Evolutionary conservation across 2,329 filamentous ascomycete genomes (phyloP), one percentile per base, ranked within the genome.

Genomic region (Fusarium nelsonii): DNA sequence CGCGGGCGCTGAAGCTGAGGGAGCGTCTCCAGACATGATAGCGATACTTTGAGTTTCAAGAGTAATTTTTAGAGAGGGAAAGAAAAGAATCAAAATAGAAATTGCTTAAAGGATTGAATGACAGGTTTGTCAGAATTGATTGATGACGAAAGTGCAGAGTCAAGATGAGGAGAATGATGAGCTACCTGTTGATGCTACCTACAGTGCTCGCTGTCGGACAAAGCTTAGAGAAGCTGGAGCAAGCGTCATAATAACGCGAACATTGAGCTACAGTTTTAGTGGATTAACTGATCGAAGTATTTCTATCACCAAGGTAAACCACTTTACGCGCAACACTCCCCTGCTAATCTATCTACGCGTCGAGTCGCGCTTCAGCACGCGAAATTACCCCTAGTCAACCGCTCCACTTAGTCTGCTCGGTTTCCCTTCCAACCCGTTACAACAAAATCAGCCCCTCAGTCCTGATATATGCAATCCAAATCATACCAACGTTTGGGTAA

Each of bases 321-420:
- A 77, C 79, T 82, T 82, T 79, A 80, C 78, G 74, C 78, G 80
- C 68, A 28, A 11, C n/a, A 61, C 79, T 80, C 78, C 68, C 71
- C 41, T 8, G 8, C 36, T 72, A 55, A 58, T 65, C 79, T 83
- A 79, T 84, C 82, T 79, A 85, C 82, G 82, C 82, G 83, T 77
- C 58, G 33, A 20, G 48, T 45, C 75, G 74, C 77, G 76, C 69
- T 40, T 46, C n/a, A 28, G 55, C 16, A 69, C 75, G 67, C 72
- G 71, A 77, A 71, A 73, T 73, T 73, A 58, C 57, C 57, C 67
- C 68, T 51, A 59, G 59, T 63, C 54, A 18, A 50, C 28, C 39
- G 53, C 68, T 63, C 71, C 69, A 70, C 68, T 63, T 64, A 46
- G 48, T 51, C 53, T 53, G 46, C 28, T 63, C 53, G 66, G 68